Conservation (phyloP, 495 filamentous ascomycete genomes). For the Aspergillus asperescens region DNA sequence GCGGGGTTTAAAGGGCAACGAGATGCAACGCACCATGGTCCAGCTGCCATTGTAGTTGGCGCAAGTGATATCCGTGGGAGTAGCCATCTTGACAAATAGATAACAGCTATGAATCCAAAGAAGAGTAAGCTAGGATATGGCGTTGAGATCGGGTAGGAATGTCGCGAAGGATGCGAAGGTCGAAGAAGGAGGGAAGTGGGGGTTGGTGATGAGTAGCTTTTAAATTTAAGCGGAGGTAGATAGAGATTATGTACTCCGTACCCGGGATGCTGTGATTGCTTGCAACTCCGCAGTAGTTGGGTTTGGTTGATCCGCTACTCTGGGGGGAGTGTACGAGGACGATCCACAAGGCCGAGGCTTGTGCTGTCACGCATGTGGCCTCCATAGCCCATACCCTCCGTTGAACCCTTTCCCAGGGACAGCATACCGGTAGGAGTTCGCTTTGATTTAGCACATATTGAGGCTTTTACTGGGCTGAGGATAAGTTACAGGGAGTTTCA, state of each 20-base stretch:
- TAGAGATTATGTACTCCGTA: constrained; percentile 1
- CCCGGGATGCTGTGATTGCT: not conserved
- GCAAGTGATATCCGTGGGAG: constrained; percentile 66
- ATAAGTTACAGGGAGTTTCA: too few relatives aligned
- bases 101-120: too few relatives aligned
- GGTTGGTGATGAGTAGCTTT: too few relatives aligned
- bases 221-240: not conserved
- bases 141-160: not conserved
- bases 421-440: too few relatives aligned
- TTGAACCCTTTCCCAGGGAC: too few relatives aligned
- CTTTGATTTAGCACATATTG: too few relatives aligned
- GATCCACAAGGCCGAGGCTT: not conserved
- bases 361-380: not conserved
- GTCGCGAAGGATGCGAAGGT: not conserved
- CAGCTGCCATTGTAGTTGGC: constrained; percentile 72
- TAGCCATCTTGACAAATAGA: constrained; percentile 62
- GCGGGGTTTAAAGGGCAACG: not conserved
- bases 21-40: constrained; percentile 57
- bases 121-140: not conserved
- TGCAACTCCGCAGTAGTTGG: constrained; percentile 1
- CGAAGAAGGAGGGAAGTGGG: not conserved
- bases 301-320: not conserved
- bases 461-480: too few relatives aligned
- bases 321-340: not conserved
- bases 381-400: not conserved